phyloP scores from a whole-genome alignment of 2,329 filamentous ascomycete species.

The Talaromyces sp. region DNA sequence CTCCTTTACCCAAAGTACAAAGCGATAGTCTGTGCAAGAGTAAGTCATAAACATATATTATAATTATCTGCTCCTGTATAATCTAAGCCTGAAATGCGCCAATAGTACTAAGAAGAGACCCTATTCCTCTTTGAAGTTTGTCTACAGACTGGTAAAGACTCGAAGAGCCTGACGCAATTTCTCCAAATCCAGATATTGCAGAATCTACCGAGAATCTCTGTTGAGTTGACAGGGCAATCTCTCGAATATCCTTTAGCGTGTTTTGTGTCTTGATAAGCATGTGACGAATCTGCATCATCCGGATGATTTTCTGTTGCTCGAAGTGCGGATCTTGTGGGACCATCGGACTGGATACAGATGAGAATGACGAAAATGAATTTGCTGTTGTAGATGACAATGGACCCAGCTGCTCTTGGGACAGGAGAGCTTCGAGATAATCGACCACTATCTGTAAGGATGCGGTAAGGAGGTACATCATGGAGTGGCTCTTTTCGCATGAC shows the following conservation, averaged over 20 bases:
- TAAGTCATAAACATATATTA: background rate
- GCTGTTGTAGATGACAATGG: background rate
- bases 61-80: background rate
- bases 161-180: background rate
- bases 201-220: slow-evolving; percentile 11
- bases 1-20: background rate
- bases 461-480: slow-evolving; percentile 10
- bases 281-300: slow-evolving; percentile 13
- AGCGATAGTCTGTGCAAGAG: no score
- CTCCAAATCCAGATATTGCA: background rate
- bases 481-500: slow-evolving; percentile 17
- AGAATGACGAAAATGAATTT: background rate
- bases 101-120: slow-evolving; percentile 1
- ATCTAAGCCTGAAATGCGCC: background rate
- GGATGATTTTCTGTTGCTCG: background rate
- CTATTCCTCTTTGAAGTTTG: slow-evolving; percentile 11
- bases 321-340: background rate
- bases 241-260: slow-evolving; percentile 1
- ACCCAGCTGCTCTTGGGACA: background rate
- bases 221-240: background rate
- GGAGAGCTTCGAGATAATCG: slow-evolving; percentile 2
- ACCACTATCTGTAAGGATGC: slow-evolving; percentile 17
- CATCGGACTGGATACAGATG: background rate
- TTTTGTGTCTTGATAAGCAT: slow-evolving; percentile 14
- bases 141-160: slow-evolving; percentile 6